Base-by-base conservation (phyloP, 2,329 filamentous ascomycete genomes). In the Paracoccidioides lutzii region DNA sequence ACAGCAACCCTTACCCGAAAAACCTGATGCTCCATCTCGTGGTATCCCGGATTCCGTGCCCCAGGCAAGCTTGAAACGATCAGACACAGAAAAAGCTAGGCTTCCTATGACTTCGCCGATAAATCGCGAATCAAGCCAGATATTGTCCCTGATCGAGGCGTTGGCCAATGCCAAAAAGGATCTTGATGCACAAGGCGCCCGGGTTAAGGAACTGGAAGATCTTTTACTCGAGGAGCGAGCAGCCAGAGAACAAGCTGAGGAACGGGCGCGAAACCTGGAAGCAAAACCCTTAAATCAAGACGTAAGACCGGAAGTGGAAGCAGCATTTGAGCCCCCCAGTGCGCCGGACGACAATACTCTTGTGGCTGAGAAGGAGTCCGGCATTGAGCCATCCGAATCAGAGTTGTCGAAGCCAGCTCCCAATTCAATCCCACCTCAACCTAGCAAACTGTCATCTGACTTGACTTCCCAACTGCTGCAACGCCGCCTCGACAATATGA, bases 1-100 rank as follows among this genome's bases (percentile, higher is more conserved):
- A 33, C 90, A 95, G 63, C 90, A 95, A 63, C 91, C 91, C 12
- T 76, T 97, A 5, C 91, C 91, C 0, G 90, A 96, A 67, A 96
- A 96, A 69, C 91, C 91, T 0, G 89, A 95, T 69, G 81, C 79
- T 14, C 63, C 63, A 32, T 64, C 66, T 14, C 69, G 76, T 71
- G 71, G 74, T 37, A 71, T 71, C 15, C 65, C 79, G 0, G 74
- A 75, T 55, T 67, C 74, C 15, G 67, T 75, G 15, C 71, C 73
- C 1, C 65, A 69, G 33, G 67, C 69, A 28, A 81, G 88, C 0
- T 71, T 95, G 35, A 90, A 88, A 66, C 81, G 90, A 55, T 79
- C 78, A 4, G 83, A 87, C 32, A 90, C 87, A 0, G 89, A 95
- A 61, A 82, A 85, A 56, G 79, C 85, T 7, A 88, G 84, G 66